Base-by-base conservation (phyloP, 164 flowering plant genomes). In the Piper betle region DNA sequence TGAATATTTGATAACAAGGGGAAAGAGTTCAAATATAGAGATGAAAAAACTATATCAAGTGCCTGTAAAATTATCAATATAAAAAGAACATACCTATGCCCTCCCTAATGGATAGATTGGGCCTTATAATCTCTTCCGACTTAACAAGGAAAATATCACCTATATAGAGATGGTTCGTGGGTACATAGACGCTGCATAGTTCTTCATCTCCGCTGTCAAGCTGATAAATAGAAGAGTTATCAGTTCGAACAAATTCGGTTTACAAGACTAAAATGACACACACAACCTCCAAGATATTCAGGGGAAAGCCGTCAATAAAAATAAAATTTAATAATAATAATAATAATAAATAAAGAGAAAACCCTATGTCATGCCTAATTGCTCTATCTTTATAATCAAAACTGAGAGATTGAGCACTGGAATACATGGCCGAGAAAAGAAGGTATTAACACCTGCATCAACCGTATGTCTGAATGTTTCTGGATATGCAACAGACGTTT, bases 31-130 rank as follows among this genome's bases (percentile, higher is more conserved):
- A 17, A 33, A 3, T 19, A 2, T 4, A 12, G 13, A 56, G 41
- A 20, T 60, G 20, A n/a, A 4, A 60, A 53, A 19, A 18, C 37
- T 19, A 6, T 59, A 54, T 9, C 4, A 7, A 53, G 60, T 6
- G 11, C 40, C 17, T n/a, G 57, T 62, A 54, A 17, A 53, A 52
- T 52, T 37, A 9, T 19, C 12, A 52, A 52, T 19, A 52, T 16
- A 18, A 20, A 52, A 48, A 48, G 11, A 59, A 60, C 79, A 48
- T 56, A 87, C 94, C 94, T 79, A 87, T 87, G 62, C 94, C 94
- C 78, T 87, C 94, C 43, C 94, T 78, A 63, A 87, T 83, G 19
- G 93, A 86, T 6, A 86, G 74, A 69, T 84, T 84, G 63, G 93
- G 89, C 68, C 93, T 80, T 53, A 86, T 84, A 62, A 87, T 75